These are phyloP conservation scores for Polytrichum formosum DNA, from an alignment of 225 moss, liverwort and hornwort species.

Conservation along the genomic window DNA sequence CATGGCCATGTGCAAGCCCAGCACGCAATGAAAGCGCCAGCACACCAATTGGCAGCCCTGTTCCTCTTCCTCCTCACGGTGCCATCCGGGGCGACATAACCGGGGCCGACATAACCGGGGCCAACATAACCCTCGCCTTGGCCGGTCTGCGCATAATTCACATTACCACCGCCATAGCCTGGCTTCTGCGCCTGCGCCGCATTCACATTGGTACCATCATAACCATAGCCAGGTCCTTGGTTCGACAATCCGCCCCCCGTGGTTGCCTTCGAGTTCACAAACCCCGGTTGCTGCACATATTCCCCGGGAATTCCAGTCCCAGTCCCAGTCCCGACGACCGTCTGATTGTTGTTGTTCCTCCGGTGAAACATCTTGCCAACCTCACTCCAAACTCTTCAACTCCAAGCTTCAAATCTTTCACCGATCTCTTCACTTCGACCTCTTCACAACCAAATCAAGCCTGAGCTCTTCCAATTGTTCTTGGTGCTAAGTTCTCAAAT, in stretches of 20 bases:
- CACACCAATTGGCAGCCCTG: conserved; percentile 36
- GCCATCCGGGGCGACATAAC: conserved; percentile 26
- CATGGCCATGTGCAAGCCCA: conserved; percentile 70
- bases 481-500: too few relatives aligned
- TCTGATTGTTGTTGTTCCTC: conserved; percentile 22
- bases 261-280: background rate
- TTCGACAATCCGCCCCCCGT: conserved; percentile 27
- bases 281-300: background rate
- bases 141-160: background rate
- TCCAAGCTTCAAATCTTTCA: background rate
- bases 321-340: conserved; percentile 1
- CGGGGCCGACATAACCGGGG: conserved; percentile 12
- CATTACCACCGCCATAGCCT: conserved; percentile 18
- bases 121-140: conserved; percentile 24
- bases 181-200: conserved; percentile 23
- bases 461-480: too few relatives aligned
- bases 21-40: conserved; percentile 44
- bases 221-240: conserved; percentile 11
- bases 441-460: too few relatives aligned
- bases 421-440: too few relatives aligned
- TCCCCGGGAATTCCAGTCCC: conserved; percentile 26
- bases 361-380: conserved; percentile 29
- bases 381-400: background rate
- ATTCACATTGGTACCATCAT: conserved; percentile 24
- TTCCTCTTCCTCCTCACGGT: conserved; percentile 35